Base-by-base conservation (phyloP, 441 rosid species). In the Gossypium trilobum region DNA sequence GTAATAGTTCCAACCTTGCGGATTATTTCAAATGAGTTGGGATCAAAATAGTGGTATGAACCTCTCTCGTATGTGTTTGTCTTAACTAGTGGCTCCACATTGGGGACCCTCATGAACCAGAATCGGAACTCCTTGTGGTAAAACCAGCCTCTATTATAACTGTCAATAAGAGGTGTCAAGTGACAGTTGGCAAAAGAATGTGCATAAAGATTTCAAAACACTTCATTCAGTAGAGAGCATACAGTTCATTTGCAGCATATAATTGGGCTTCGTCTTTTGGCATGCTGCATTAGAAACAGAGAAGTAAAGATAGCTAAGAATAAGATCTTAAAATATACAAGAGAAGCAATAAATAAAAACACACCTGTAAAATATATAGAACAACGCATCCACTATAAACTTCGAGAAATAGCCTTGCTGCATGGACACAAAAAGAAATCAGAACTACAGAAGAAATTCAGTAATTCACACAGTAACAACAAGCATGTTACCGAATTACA, bases 251-350 rank as follows among this genome's bases (percentile, higher is more conserved):
- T 36, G 99, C 97, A 16, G 99, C 98, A 73, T 79, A 78, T 72
- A 96, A 76, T 65, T 96, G 99, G 54, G 96, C 97, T 77, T 91
- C 98, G 23, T 96, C 99, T 85, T 86, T 91, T 19, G 99, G 97
- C 98, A 96, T 90, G 89, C 97, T 95, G 91, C 83, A 74, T 44
- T 46, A 72, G 39, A 76, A 66, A 59, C 64, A 44, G 25, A 51
- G 13, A 27, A 27, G 36, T n/a, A 64, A 29, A 55, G 68, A 60
- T 65, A 19, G 46, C 48, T 39, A 68, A 59, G 33, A 42, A 14
- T 10, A 36, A 23, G 50, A 27, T 68, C 22, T 29, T 51, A 14
- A 56, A 6, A 2, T 23, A 61, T 31, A 52, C 46, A 6, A 33
- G 19, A 68, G 19, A 29, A 52, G 69, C 22, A 29, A 33, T 6